Percentiles rank a stretch among this genome's conserved stretches.
These are phyloP conservation scores for Rhododendron griersonianum DNA, from an alignment of 148 eudicot species.

Conservation along the genomic window DNA sequence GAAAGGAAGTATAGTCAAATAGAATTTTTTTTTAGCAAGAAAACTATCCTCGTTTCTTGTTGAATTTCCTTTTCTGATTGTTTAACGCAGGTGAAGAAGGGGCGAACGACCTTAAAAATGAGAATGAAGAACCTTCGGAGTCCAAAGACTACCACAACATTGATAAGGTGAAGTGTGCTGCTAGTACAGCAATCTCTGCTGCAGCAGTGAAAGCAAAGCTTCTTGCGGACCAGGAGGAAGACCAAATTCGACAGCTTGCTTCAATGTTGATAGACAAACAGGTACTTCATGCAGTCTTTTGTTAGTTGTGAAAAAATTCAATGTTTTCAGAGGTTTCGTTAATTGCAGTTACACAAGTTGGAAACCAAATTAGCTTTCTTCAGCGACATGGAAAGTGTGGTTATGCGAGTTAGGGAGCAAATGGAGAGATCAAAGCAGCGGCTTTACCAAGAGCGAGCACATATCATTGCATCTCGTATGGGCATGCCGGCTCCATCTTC, in stretches of 20 bases:
- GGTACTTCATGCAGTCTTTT: slow-evolving; percentile 32
- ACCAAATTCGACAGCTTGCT: slow-evolving; percentile 75
- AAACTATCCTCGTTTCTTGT: background rate
- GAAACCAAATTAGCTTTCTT: slow-evolving; percentile 85
- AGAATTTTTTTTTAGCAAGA: background rate
- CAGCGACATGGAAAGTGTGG: slow-evolving; percentile 67
- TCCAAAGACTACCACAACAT: slow-evolving; percentile 31
- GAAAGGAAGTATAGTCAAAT: background rate
- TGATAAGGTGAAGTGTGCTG: slow-evolving; percentile 68
- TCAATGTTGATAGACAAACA: slow-evolving; percentile 76
- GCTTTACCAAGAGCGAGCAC: slow-evolving; percentile 81
- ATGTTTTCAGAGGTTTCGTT: slow-evolving; percentile 12
- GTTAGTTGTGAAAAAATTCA: slow-evolving; percentile 3
- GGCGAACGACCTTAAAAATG: slow-evolving; percentile 32
- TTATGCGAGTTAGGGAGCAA: slow-evolving; percentile 69
- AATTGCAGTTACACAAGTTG: slow-evolving; percentile 73
- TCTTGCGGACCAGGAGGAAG: slow-evolving; percentile 94
- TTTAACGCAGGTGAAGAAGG: slow-evolving; percentile 28
- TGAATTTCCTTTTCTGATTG: background rate
- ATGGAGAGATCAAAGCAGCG: slow-evolving; percentile 79
- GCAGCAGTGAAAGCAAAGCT: slow-evolving; percentile 95
- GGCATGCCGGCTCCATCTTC: slow-evolving; percentile 56
- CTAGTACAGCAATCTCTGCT: slow-evolving; percentile 75
- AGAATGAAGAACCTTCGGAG: slow-evolving; percentile 20
- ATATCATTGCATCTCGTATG: slow-evolving; percentile 77